phyloP scores from a whole-genome alignment of 2,329 filamentous ascomycete genomes.

The Hyphodiscus sp. region DNA sequence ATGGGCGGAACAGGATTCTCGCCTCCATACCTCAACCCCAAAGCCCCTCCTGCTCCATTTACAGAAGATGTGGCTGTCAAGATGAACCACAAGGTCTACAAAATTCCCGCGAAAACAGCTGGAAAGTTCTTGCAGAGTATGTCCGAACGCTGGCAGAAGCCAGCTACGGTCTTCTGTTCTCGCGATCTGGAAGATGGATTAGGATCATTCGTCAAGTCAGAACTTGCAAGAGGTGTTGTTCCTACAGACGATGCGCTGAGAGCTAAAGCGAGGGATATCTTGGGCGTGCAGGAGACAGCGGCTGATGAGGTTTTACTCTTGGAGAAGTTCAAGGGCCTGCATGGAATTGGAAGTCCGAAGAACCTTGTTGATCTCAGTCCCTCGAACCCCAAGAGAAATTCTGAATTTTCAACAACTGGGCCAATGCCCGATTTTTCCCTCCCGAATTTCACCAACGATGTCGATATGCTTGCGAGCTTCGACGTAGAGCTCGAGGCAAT shows the following conservation, averaged over 20 bases:
- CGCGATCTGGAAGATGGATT: constrained; percentile 52
- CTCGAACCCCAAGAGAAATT: background rate
- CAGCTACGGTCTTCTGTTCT: constrained; percentile 50
- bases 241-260: constrained; percentile 44
- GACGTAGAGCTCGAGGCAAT: background rate
- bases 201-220: constrained; percentile 39
- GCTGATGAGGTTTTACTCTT: constrained; percentile 49
- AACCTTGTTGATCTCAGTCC: background rate
- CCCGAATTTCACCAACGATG: background rate
- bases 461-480: background rate
- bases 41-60: constrained; percentile 32
- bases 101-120: constrained; percentile 38
- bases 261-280: constrained; percentile 41
- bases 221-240: constrained; percentile 36
- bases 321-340: constrained; percentile 39
- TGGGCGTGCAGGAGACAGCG: constrained; percentile 40
- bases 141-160: constrained; percentile 36
- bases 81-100: constrained; percentile 33
- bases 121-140: constrained; percentile 44
- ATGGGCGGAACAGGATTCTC: constrained; percentile 49
- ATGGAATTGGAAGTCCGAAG: constrained; percentile 2
- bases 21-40: constrained; percentile 46
- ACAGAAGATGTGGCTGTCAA: constrained; percentile 28
- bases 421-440: background rate
- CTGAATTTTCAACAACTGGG: background rate